These are phyloP conservation scores for Phlyctochytrium planicorne DNA, from an alignment of 192 early-diverging fungal species.

Conservation along the genomic window DNA sequence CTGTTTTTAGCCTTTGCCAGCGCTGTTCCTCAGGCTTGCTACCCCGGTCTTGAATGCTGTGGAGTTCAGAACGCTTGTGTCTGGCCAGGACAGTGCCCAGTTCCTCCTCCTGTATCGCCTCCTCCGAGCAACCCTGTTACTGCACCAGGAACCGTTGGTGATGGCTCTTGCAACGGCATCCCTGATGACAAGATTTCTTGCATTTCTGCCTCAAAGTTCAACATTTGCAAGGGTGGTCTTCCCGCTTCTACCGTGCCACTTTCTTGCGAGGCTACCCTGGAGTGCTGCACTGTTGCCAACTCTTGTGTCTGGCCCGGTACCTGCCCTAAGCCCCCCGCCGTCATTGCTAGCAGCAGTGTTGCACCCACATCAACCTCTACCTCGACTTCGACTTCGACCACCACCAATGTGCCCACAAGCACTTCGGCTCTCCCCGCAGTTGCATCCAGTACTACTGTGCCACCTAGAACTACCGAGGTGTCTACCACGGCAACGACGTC, in stretches of 20 bases:
- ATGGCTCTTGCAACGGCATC: neutral
- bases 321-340: neutral
- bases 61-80: constrained; percentile 1
- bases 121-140: neutral
- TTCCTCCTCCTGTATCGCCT: neutral
- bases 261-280: neutral
- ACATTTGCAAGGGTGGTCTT: neutral
- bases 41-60: neutral
- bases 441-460: neutral
- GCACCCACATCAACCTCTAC: neutral
- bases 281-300: neutral
- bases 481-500: neutral
- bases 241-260: neutral
- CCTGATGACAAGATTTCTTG: neutral
- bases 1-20: neutral
- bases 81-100: constrained; percentile 2
- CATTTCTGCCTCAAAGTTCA: neutral
- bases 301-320: constrained; percentile 8
- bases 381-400: neutral
- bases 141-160: neutral
- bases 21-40: neutral
- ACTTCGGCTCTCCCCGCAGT: neutral
- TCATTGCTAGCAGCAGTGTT: neutral
- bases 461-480: no score
- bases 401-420: neutral